Base-by-base conservation (phyloP, 352 stramenopile species). In the Chrysophaeum taylorii region DNA sequence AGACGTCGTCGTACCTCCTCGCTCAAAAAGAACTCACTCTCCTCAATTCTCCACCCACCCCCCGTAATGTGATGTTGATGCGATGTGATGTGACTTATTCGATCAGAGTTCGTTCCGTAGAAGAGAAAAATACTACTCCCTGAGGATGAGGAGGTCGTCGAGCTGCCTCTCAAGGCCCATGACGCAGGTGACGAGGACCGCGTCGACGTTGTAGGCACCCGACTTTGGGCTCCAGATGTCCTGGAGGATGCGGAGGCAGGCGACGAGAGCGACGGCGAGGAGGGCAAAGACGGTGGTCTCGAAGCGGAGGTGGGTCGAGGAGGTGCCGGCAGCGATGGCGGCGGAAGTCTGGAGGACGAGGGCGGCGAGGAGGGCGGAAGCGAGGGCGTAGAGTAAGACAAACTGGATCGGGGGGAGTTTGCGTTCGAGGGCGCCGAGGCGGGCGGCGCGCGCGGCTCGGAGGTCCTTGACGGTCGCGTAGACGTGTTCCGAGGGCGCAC, bases 401-500 rank as follows among this genome's bases (percentile, higher is more conserved):
- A 87, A 78, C 38, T 87, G 80, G 29, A 85, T 69, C 15, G 67
- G 25, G 14, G 82, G 82, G 21, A 87, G 64, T 68, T 87, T 87
- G 42, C 79, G 74, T 71, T 87, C 80, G n/a, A 87, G 60, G 36
- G 82, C 79, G 25, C 76, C 82, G 0, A 87, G 62, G 33, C 82
- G 78, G 37, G 35, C 36, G 27, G 82, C 78, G 15, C 82, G 75
- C 23, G 80, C 80, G 73, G 84, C 76, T n/a, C 82, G 74, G 35
- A 85, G 64, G 16, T 73, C 77, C 21, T 78, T 72, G 18, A 87
- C 82, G 0, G 80, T 86, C 70, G 84, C 77, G 66, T 87, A 87
- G 2, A 87, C 76, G n/a, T 63, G 52, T 2, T 9, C 4, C 52
- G 52, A 63, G 27, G 52, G 52, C 25, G 39, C 9, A 25, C 52